Evolutionary conservation across 257 asterid genomes (phyloP).

Genomic region (Mitragyna speciosa): DNA sequence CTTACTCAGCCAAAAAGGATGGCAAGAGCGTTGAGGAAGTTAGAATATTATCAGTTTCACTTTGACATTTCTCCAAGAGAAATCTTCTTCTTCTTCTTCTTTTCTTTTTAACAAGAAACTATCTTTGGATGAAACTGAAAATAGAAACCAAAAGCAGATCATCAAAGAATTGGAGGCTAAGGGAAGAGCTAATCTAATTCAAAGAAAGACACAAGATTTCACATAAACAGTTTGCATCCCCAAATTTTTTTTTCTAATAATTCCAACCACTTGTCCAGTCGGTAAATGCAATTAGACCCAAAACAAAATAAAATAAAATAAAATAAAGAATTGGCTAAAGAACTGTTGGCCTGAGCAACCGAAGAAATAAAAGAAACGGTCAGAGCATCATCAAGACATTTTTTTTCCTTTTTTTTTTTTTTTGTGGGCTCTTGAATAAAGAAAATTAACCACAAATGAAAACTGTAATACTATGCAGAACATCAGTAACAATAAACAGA

Average conservation of each 20-base stretch:
- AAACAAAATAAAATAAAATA: background rate
- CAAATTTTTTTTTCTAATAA: background rate
- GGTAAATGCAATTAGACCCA: background rate
- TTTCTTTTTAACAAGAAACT: background rate
- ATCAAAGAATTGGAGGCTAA: background rate
- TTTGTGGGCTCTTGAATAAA: background rate
- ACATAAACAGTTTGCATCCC: background rate
- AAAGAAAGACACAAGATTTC: background rate
- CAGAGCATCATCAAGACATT: constrained; percentile 3
- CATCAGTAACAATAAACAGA: background rate
- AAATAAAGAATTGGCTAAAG: background rate
- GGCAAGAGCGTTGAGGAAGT: background rate
- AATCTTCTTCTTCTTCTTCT: too few relatives aligned
- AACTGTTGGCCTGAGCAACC: background rate
- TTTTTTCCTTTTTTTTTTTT: background rate
- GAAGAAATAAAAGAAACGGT: background rate
- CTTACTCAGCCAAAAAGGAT: background rate
- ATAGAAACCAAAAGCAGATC: background rate
- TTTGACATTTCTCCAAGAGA: background rate
- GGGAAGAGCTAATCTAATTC: background rate
- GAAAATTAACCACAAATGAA: background rate
- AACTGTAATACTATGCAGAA: background rate
- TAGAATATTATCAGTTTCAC: background rate
- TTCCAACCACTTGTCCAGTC: background rate
- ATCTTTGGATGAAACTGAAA: background rate